These are phyloP conservation scores for Psilocybe azurescens DNA, from an alignment of 768 basidiomycete species.

Conservation along the genomic window DNA sequence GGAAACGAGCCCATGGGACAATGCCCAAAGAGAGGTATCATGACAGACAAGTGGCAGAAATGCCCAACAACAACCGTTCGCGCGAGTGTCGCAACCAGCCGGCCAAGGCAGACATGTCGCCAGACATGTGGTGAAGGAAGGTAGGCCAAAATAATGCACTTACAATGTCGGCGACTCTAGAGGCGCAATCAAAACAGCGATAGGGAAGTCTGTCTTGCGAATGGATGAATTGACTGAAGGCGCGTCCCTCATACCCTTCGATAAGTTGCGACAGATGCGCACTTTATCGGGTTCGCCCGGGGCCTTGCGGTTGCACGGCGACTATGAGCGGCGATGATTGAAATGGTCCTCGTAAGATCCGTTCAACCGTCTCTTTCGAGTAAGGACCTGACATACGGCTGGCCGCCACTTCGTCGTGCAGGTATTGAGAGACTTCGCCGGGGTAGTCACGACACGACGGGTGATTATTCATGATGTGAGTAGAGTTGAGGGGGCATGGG, in stretches of 20 bases:
- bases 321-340: slow-evolving; percentile 33
- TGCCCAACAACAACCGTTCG: too few relatives aligned
- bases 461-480: slow-evolving; percentile 29
- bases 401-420: slow-evolving; percentile 22
- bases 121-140: slow-evolving; percentile 8
- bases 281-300: slow-evolving; percentile 27
- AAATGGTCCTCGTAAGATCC: slow-evolving; percentile 30
- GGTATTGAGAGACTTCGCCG: slow-evolving; percentile 10
- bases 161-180: slow-evolving; percentile 29
- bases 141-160: not conserved
- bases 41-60: too few relatives aligned
- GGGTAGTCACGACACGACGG: slow-evolving; percentile 11
- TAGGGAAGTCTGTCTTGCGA: slow-evolving; percentile 30
- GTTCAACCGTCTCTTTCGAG: slow-evolving; percentile 5
- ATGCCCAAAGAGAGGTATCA: too few relatives aligned
- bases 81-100: not conserved
- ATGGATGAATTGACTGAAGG: slow-evolving; percentile 31
- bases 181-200: slow-evolving; percentile 30
- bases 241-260: slow-evolving; percentile 17
- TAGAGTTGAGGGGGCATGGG: slow-evolving; percentile 28
- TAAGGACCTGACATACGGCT: slow-evolving; percentile 32
- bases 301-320: slow-evolving; percentile 24
- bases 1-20: too few relatives aligned
- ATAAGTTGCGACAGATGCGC: slow-evolving; percentile 33
- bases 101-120: too few relatives aligned